Base-by-base conservation (phyloP, 345 rosid genomes). In the Diplotaxis tenuifolia region DNA sequence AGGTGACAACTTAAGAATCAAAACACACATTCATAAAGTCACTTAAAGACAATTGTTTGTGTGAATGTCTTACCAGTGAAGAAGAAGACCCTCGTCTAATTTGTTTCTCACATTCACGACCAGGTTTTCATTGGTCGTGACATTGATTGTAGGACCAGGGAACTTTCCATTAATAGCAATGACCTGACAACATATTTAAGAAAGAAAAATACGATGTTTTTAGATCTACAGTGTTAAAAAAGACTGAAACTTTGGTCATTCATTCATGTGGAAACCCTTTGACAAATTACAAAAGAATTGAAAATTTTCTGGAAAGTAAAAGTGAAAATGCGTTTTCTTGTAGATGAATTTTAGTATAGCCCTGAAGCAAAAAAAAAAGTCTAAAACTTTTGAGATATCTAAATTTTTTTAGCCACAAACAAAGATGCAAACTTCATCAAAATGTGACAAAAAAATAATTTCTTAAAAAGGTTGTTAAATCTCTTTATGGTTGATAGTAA, bases 81-180 rank as follows among this genome's bases (percentile, higher is more conserved):
- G 58, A 62, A 95, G 99, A 65, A 95, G 85, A 59, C 68, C 73
- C 76, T 95, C 97, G 18, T 95, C 97, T 83, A 95, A 68, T 78
- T 92, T 88, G 89, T 95, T 95, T 67, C 83, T 85, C 22, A 95
- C 94, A 83, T 95, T 90, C 79, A 95, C 83, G 23, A 83, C 89
- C 15, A 95, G 84, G 77, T 95, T 82, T 84, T 95, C 74, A 76
- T 95, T 95, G 42, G 99, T 95, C 19, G 99, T 95, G 57, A 85
- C 90, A 80, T 95, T 92, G 62, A 95, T 82, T 40, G 87, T 82
- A 40, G 99, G 97, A 67, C 97, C 96, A 27, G 99, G 99, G 68
- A 95, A 95, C 81, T 90, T 76, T 53, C 85, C 96, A 71, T 92
- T 95, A 50, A 92, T 54, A 80, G 99, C 99, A 86, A 95, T 92